Evolutionary conservation across 371 early-diverging fungal genomes (phyloP), one percentile per base, ranked within the genome.

Genomic region (Chytridiales sp.): DNA sequence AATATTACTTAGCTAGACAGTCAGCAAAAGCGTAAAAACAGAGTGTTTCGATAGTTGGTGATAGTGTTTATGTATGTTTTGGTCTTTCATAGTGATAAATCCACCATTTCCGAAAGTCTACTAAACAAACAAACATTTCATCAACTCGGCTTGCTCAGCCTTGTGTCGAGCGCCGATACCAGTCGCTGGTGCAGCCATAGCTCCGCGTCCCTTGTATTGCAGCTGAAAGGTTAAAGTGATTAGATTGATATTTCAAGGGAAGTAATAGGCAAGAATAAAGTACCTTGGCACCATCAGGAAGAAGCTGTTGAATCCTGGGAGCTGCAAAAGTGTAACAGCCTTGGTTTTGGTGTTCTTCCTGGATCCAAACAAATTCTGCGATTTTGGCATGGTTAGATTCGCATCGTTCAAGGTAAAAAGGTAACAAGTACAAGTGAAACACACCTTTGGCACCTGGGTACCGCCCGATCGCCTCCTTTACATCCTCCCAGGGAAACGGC

Each of bases 331-430:
- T 66, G 66, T 85, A 97, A 17, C 88, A 88, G 27, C 98, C 98
- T 19, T 87, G 86, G 72, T 97, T 97, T 72, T 91, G 87, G 17
- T 91, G 93, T 62, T 97, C 98, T 70, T 97, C 98, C 70, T 97
- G 98, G 59, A 89, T 86, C 91, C 92, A 97, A 1, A 87, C 74
- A 71, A 88, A 90, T 40, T 94, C 88, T 68, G 44, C 15, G 43
- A 26, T 40, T 22, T n/a, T 4, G n/a, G 22, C 11, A 34, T 29
- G 51, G 24, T 40, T 24, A 26, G 39, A 24, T 17, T 59, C n/a
- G 46, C 5, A 22, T 13, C 19, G 27, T 17, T 6, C 11, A 42
- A 35, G 41, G 19, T 15, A 57, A 59, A 59, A n/a, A 51, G 24
- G 15, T 19, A 47, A 44, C 15, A 46, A 34, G 17, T 29, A 17